Percentiles rank a stretch among this genome's conserved stretches.
Evolutionary conservation across 495 filamentous ascomycete species (phyloP).

Genomic region (Podospora tetraspora): DNA sequence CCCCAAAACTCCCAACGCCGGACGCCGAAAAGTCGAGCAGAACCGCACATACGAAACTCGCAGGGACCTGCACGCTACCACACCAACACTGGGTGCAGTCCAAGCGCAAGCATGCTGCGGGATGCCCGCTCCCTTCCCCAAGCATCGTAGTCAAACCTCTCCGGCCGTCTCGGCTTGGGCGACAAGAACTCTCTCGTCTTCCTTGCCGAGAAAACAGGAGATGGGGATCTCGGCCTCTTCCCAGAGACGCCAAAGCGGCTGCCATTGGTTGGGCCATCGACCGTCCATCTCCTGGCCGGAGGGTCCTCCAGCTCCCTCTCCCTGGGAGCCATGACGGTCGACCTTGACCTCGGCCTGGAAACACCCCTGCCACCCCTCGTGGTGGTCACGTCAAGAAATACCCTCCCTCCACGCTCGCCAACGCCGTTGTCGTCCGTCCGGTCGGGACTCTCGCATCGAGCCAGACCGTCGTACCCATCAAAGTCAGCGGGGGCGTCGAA

Average conservation of each 20-base stretch:
- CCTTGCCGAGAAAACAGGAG: slow-evolving; percentile 17
- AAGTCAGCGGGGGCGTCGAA: not conserved
- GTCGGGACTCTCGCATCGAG: slow-evolving; percentile 3
- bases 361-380: not conserved
- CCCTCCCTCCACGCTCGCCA: not conserved
- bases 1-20: slow-evolving; percentile 12
- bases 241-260: not conserved
- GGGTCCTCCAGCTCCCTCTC: not conserved
- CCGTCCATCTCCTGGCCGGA: not conserved
- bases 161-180: slow-evolving; percentile 16
- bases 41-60: not conserved
- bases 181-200: slow-evolving; percentile 23
- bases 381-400: not conserved
- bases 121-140: slow-evolving; percentile 19
- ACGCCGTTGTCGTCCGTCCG: not conserved
- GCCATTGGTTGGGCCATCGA: not conserved
- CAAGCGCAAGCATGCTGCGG: slow-evolving; percentile 15
- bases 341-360: slow-evolving; percentile 5
- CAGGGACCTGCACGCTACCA: not conserved
- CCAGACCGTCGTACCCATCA: not conserved
- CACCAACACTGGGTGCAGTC: slow-evolving; percentile 2
- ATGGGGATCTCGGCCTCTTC: not conserved
- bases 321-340: not conserved
- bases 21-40: not conserved
- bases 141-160: slow-evolving; percentile 23